Percentiles rank a stretch among this genome's conserved stretches.
These are phyloP conservation scores for Leucosporidium yakuticum DNA, from an alignment of 768 basidiomycete species.

Conservation along the genomic window DNA sequence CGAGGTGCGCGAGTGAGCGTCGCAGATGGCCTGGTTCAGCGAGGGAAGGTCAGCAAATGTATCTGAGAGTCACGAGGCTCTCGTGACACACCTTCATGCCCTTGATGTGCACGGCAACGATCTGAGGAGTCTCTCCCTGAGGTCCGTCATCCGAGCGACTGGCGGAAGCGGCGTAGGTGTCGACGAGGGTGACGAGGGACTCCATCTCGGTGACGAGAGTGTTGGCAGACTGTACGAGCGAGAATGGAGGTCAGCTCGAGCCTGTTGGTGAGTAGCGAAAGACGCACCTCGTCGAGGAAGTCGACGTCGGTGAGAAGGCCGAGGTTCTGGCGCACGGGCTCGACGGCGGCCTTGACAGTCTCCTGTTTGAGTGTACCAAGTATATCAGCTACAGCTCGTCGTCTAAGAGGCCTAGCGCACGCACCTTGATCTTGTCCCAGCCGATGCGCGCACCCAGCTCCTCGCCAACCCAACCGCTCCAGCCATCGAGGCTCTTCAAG, in stretches of 20 bases:
- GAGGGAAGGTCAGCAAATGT: too few relatives aligned
- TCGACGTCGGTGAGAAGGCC: slow-evolving; percentile 20
- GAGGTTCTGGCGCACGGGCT: neutral
- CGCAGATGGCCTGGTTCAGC: slow-evolving; percentile 1
- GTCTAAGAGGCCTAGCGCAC: neutral
- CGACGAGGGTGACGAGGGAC: slow-evolving; percentile 17
- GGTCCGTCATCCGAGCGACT: neutral
- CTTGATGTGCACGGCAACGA: slow-evolving; percentile 26
- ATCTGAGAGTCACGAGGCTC: neutral
- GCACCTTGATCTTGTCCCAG: slow-evolving; percentile 10
- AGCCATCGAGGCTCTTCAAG: slow-evolving; percentile 25
- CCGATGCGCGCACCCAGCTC: slow-evolving; percentile 29
- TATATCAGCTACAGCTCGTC: neutral
- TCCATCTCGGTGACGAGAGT: slow-evolving; percentile 15
- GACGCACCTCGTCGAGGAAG: slow-evolving; percentile 12
- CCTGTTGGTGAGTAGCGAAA: neutral
- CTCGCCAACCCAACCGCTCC: slow-evolving; percentile 29
- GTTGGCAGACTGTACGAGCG: neutral
- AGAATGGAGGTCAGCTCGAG: neutral
- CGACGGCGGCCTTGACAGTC: neutral
- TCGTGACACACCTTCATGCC: slow-evolving; percentile 20
- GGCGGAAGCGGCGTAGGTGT: neutral
- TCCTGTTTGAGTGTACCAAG: neutral
- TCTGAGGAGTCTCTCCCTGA: neutral
- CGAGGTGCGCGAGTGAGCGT: slow-evolving; percentile 15